phyloP scores from a whole-genome alignment of 768 basidiomycete genomes.

The Amanita exitialis region DNA sequence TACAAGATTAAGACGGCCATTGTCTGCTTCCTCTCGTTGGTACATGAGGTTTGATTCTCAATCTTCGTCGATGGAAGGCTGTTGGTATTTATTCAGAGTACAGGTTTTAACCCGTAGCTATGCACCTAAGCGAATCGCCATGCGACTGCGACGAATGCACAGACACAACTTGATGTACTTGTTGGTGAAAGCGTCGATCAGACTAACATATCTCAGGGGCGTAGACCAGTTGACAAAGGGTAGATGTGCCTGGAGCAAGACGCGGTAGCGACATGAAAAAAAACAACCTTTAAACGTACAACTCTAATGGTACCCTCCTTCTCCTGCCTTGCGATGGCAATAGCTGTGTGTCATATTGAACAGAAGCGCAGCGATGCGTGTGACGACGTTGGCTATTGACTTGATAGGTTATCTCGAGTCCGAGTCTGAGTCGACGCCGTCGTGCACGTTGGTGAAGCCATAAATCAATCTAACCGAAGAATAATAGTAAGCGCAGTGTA shows the following conservation, averaged over 20 bases:
- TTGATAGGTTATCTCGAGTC: conserved; percentile 47
- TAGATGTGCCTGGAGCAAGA: conserved; percentile 62
- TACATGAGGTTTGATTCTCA: too few species aligned
- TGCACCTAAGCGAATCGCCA: too few species aligned
- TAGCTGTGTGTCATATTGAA: conserved; percentile 89
- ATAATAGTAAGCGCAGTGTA: background rate
- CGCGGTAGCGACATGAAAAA: conserved; percentile 1
- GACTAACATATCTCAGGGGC: conserved; percentile 68
- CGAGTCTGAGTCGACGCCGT: conserved; percentile 32
- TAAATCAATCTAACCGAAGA: conserved; percentile 58
- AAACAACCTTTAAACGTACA: too few species aligned
- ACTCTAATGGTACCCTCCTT: conserved; percentile 87
- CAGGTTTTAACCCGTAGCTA: too few species aligned
- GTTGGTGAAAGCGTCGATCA: background rate
- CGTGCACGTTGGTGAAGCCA: conserved; percentile 90
- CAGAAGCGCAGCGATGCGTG: conserved; percentile 64
- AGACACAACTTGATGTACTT: too few species aligned
- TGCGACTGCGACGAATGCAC: too few species aligned
- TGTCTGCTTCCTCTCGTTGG: too few species aligned
- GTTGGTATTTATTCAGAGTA: too few species aligned
- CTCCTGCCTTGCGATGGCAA: conserved; percentile 80
- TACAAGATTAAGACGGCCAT: too few species aligned
- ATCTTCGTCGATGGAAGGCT: too few species aligned
- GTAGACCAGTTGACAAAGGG: conserved; percentile 97
- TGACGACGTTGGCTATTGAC: conserved; percentile 78